Evolutionary conservation across 1,284 basidiomycete species (phyloP).

Genomic region (Ceratobasidium sp.): DNA sequence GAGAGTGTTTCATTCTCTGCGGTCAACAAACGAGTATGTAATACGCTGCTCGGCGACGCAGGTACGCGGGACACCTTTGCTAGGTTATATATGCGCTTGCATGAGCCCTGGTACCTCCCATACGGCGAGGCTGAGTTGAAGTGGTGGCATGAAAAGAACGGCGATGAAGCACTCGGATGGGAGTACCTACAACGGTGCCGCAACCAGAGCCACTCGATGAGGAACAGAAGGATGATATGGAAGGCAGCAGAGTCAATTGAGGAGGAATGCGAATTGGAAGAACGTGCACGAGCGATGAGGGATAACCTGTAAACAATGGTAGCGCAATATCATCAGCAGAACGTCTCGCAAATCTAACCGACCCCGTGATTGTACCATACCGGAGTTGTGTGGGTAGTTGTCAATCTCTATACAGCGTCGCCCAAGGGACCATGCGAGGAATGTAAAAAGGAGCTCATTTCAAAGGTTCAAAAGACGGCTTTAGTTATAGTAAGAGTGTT

Average conservation of each 20-base stretch:
- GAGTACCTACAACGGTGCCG: constrained; percentile 18
- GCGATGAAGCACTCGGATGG: constrained; percentile 33
- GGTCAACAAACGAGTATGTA: neutral
- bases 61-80: constrained; percentile 10
- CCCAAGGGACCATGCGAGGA: too few species aligned
- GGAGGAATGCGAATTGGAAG: constrained; percentile 29
- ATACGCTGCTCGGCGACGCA: neutral
- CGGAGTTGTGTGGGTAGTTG: too few species aligned
- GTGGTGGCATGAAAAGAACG: constrained; percentile 24
- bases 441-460: too few species aligned
- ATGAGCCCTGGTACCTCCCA: constrained; percentile 23
- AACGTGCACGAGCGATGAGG: neutral
- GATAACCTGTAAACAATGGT: too few species aligned
- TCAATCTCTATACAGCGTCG: too few species aligned
- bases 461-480: too few species aligned
- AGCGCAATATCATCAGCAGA: too few species aligned
- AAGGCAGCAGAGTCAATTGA: constrained; percentile 38
- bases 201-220: constrained; percentile 37
- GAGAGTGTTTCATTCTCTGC: constrained; percentile 8
- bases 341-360: too few species aligned
- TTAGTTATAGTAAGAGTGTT: too few species aligned
- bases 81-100: constrained; percentile 22
- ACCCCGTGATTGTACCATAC: too few species aligned
- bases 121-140: constrained; percentile 20
- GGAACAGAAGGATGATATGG: constrained; percentile 36